phyloP scores from a whole-genome alignment of 208 protist genomes.

The Acanthamoeba healyi region DNA sequence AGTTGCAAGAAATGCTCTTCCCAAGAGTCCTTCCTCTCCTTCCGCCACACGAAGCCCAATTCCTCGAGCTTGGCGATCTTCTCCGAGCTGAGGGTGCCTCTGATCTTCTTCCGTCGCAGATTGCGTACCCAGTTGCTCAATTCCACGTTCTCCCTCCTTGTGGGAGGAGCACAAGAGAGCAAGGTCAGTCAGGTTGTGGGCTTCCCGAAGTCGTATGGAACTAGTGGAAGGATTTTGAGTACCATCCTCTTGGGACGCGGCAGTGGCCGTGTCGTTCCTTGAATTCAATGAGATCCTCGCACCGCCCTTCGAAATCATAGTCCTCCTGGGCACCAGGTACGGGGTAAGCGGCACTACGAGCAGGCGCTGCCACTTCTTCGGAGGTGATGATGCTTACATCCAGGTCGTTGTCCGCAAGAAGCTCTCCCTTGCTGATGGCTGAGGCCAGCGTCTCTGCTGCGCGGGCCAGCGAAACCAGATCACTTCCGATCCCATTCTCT shows the following conservation, averaged over 20 bases:
- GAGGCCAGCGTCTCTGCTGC: not conserved
- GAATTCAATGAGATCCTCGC: not conserved
- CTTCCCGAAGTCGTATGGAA: too few relatives aligned
- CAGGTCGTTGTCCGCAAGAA: not conserved
- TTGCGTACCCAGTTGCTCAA: conserved; percentile 44
- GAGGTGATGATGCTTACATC: not conserved
- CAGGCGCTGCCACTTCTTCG: too few relatives aligned
- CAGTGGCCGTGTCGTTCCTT: conserved; percentile 24
- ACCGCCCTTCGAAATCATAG: not conserved
- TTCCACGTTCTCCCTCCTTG: conserved; percentile 9
- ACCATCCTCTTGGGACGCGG: conserved; percentile 16
- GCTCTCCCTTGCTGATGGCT: not conserved
- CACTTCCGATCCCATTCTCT: conserved; percentile 26
- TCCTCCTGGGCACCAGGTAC: not conserved
- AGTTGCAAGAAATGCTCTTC: conserved; percentile 21
- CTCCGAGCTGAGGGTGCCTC: not conserved
- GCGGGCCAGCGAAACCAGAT: not conserved
- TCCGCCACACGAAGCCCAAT: conserved; percentile 39
- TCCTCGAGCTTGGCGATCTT: conserved; percentile 34
- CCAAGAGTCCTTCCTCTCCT: conserved; percentile 41
- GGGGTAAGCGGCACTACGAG: not conserved
- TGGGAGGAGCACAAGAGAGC: not conserved
- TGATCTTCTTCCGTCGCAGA: conserved; percentile 54
- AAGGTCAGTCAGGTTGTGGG: too few relatives aligned
- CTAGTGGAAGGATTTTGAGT: too few relatives aligned